Conservation (phyloP, 176 grass and related monocot genomes). For the Aegilops speltoides region DNA sequence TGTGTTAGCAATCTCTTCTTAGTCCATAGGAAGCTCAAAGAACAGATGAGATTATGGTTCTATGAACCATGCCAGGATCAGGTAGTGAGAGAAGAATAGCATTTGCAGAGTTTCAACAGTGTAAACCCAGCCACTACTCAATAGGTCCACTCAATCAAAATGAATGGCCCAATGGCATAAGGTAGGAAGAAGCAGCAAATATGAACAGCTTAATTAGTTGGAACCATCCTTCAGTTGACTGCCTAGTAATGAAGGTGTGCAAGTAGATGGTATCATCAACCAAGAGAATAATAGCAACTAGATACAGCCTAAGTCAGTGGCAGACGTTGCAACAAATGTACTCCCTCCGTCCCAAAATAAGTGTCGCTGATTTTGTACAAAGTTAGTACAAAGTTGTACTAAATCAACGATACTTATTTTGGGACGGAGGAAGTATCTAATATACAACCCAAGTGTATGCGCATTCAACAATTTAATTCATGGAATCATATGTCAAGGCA, state of each 20-base stretch:
- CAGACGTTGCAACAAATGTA: neutral
- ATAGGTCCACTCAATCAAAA: constrained; percentile 33
- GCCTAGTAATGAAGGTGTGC: neutral
- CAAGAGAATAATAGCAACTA: constrained; percentile 23
- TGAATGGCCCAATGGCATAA: constrained; percentile 4
- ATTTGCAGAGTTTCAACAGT: constrained; percentile 15
- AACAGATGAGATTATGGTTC: neutral
- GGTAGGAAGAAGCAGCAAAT: constrained; percentile 16
- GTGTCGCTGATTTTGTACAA: no score
- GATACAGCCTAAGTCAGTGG: neutral
- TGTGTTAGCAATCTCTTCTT: constrained; percentile 3
- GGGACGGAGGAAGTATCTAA: neutral
- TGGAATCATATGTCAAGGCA: neutral
- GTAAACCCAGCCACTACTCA: neutral
- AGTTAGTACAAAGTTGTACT: no score
- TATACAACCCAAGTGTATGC: neutral
- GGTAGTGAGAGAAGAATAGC: neutral
- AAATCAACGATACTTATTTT: no score
- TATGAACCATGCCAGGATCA: constrained; percentile 10
- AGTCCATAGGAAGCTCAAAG: neutral
- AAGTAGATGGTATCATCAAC: constrained; percentile 16
- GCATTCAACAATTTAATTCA: neutral
- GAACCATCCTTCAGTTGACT: neutral
- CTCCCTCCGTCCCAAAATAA: no score
- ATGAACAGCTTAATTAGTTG: constrained; percentile 12